These are phyloP conservation scores for Gryganskiella cystojenkinii DNA, from an alignment of 192 early-diverging fungal genomes.

Conservation along the genomic window DNA sequence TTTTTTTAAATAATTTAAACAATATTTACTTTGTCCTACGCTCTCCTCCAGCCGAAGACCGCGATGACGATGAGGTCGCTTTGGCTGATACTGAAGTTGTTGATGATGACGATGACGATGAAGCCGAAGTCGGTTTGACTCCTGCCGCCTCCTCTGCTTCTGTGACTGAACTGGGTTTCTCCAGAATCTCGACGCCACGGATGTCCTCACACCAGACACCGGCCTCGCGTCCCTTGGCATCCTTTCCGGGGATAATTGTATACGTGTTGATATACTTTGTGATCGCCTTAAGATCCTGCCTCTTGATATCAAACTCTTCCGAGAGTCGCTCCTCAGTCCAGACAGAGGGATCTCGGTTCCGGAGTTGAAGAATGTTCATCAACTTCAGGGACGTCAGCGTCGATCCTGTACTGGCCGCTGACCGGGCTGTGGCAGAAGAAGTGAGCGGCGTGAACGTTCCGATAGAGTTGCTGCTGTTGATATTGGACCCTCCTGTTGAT, in stretches of 20 bases:
- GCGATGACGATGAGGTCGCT: background rate
- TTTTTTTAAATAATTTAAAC: too few relatives aligned
- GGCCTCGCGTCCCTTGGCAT: conserved; percentile 36
- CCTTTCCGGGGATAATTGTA: conserved; percentile 40
- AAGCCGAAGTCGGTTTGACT: background rate
- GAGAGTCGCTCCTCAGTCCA: conserved; percentile 32
- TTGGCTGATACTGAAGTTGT: background rate
- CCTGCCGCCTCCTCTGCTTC: conserved; percentile 18
- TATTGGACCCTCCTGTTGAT: conserved; percentile 3
- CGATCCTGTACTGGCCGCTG: background rate
- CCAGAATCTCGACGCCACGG: conserved; percentile 26
- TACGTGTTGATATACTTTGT: conserved; percentile 48
- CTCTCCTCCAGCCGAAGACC: background rate
- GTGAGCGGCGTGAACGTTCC: conserved; percentile 9
- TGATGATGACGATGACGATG: background rate
- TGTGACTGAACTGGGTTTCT: conserved; percentile 28
- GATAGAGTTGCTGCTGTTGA: background rate
- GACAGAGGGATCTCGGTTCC: conserved; percentile 41
- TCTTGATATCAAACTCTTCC: conserved; percentile 26
- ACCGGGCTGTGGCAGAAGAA: conserved; percentile 1
- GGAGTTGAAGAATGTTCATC: conserved; percentile 39
- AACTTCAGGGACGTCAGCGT: conserved; percentile 36
- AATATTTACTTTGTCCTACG: too few relatives aligned
- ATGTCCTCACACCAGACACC: conserved; percentile 52
- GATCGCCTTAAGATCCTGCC: conserved; percentile 20